Evolutionary conservation across 768 basidiomycete species (phyloP).

Genomic region (Lactarius sp.): DNA sequence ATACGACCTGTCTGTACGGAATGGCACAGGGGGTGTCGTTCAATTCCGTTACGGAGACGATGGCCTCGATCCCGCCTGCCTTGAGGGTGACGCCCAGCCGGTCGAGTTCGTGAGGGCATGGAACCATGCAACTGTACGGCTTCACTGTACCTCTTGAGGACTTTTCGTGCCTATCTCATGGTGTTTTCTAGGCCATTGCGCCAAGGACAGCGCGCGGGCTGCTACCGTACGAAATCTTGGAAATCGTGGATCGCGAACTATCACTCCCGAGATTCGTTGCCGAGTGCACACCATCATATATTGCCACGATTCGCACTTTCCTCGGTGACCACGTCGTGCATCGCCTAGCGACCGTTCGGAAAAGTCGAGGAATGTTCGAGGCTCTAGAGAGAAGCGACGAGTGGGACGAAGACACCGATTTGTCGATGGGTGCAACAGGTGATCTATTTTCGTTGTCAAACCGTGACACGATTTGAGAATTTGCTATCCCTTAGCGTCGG

Average conservation of each 20-base stretch:
- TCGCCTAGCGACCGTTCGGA: constrained; percentile 61
- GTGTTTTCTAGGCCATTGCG: constrained; percentile 52
- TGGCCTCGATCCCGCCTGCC: constrained; percentile 91
- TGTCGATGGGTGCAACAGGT: constrained; percentile 74
- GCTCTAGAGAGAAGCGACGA: constrained; percentile 69
- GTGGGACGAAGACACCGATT: constrained; percentile 73
- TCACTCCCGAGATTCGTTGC: constrained; percentile 50
- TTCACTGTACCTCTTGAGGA: background rate
- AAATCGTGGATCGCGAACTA: constrained; percentile 66
- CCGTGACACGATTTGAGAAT: background rate
- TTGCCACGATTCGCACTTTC: constrained; percentile 65
- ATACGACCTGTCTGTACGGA: constrained; percentile 94
- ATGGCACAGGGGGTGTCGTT: constrained; percentile 90
- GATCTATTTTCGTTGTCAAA: background rate
- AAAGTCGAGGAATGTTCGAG: constrained; percentile 75
- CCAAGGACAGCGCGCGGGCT: constrained; percentile 57
- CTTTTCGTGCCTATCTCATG: constrained; percentile 4
- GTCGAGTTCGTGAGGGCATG: constrained; percentile 86
- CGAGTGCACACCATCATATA: constrained; percentile 68
- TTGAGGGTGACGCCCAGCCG: constrained; percentile 94
- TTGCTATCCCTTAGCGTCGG: constrained; percentile 43
- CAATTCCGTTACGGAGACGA: constrained; percentile 98
- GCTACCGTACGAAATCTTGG: constrained; percentile 81
- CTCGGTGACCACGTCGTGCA: constrained; percentile 61
- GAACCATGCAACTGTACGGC: constrained; percentile 70